Base-by-base conservation (phyloP, 192 early-diverging fungal genomes). In the Coemansia sp. region DNA sequence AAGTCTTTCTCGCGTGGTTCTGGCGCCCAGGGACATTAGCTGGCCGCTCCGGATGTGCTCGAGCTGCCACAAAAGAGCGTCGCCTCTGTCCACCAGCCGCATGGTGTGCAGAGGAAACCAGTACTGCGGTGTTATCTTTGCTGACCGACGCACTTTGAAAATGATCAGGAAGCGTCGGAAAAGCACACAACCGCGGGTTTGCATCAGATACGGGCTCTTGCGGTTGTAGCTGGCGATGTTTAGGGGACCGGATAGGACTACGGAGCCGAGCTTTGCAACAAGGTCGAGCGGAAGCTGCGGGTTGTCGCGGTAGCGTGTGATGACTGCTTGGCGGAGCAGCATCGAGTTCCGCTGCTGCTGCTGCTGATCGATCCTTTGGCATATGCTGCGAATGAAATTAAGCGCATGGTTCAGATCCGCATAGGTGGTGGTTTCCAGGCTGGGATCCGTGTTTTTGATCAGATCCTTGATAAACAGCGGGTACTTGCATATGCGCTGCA, bases 401-500 rank as follows among this genome's bases (percentile, higher is more conserved):
- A 81, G 69, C 28, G 78, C 66, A 2, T 50, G 60, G 30, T 50
- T 55, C 42, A 81, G 62, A 29, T 72, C 67, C 4, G 56, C 33
- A 11, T 61, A 52, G 0, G 67, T 64, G 5, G 56, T n/a, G 12
- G 69, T 59, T 18, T 81, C 73, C n/a, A 50, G 40, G 17, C 58
- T 60, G 17, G 64, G 40, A 20, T 71, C 65, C 3, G 88, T 89
- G 36, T 85, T 69, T 48, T 87, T 82, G 18, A 85, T 48, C 49
- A 90, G 76, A 16, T 89, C 89, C 17, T 84, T 82, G 36, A 88
- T 77, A 16, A 97, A 76, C 6, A 97, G 80, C 11, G 93, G 94
- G 77, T 97, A 97, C 32, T 92, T 92, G 72, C 93, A 94, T 31
- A 96, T 89, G 12, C 95, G 83, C 75, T 97, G 95, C 2, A 97